Evolutionary conservation across 192 early-diverging fungal genomes (phyloP).

Genomic region (Ambispora gerdemannii): DNA sequence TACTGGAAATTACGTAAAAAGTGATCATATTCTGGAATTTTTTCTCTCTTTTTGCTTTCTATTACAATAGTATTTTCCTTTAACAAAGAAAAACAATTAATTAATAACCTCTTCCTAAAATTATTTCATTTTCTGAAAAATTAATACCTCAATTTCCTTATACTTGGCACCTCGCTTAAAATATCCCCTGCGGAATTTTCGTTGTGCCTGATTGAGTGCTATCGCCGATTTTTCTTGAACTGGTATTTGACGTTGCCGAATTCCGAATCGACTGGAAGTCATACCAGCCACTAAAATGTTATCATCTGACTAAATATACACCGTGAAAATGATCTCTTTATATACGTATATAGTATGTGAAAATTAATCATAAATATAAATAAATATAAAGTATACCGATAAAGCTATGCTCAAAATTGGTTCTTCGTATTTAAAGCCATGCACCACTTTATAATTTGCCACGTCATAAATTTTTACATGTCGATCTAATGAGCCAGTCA

Average conservation of each 20-base stretch:
- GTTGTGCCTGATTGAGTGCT: constrained; percentile 6
- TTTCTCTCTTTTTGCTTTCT: constrained; percentile 60
- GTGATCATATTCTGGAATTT: constrained; percentile 77
- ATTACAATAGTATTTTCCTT: constrained; percentile 70
- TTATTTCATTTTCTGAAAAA: constrained; percentile 1
- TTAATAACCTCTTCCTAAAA: neutral
- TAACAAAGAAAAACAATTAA: neutral
- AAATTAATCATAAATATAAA: neutral
- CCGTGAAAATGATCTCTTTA: neutral
- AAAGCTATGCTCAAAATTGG: constrained; percentile 88
- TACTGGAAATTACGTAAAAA: constrained; percentile 84
- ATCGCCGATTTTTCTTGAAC: constrained; percentile 35
- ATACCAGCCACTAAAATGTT: constrained; percentile 90
- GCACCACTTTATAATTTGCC: constrained; percentile 80
- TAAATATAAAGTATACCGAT: constrained; percentile 53
- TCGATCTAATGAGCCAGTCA: constrained; percentile 92
- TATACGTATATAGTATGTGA: too few species aligned
- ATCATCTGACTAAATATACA: constrained; percentile 66
- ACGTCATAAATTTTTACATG: constrained; percentile 95
- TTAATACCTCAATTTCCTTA: constrained; percentile 38
- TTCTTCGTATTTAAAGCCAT: constrained; percentile 84
- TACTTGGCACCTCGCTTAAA: constrained; percentile 63
- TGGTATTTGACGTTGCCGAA: constrained; percentile 66
- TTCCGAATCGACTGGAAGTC: constrained; percentile 81
- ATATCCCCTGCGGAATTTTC: constrained; percentile 59